Evolutionary conservation across 139 green algal genomes (phyloP), one percentile per base, ranked within the genome.

Genomic region (Chlamydomonas applanata): DNA sequence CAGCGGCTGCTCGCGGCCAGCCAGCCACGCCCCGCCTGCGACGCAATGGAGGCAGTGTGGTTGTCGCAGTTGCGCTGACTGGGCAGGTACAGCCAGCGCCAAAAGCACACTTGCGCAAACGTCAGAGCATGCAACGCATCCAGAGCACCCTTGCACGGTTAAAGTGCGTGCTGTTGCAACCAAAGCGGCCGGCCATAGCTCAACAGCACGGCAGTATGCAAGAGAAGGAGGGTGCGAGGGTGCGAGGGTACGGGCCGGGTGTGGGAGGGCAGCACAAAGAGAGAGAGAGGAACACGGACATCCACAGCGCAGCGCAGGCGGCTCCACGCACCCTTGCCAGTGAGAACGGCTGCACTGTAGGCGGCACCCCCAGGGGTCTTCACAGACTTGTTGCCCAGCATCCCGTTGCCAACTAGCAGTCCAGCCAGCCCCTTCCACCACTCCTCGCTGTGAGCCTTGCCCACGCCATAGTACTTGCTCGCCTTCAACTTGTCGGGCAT

Each of bases 371-470:
- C 65, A 20, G 22, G 2, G 45, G 44, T 27, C 29, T 71, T 13
- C 24, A 25, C 19, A 20, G 56, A 68, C 60, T 75, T 24, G 34
- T 71, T 52, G 33, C 60, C 34, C 30, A 86, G n/a, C 54, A 86
- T 49, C 9, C 81, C 83, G 33, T 78, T 19, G 45, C 79, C 53
- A 27, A 76, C 33, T 61, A 88, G 81, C 69, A 84, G 45, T 2
- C 63, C 71, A 16, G 40, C 73, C 35, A 89, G 76, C 2, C 67
- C 86, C 77, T 88, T 89, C 86, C 86, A 91, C 86, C 84, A 91
- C n/a, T 62, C 68, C 40, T 87, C 85, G 65, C 66, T 84, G 56
- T 64, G 57, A 25, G 30, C 32, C 35, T 29, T 73, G 70, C 87
- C 87, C 1, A 76, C 70, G 3, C 85, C 85, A 61, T 89, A 74